These are phyloP conservation scores for Penicillium sp. DNA, from an alignment of 2,329 filamentous ascomycete species.

Conservation along the genomic window DNA sequence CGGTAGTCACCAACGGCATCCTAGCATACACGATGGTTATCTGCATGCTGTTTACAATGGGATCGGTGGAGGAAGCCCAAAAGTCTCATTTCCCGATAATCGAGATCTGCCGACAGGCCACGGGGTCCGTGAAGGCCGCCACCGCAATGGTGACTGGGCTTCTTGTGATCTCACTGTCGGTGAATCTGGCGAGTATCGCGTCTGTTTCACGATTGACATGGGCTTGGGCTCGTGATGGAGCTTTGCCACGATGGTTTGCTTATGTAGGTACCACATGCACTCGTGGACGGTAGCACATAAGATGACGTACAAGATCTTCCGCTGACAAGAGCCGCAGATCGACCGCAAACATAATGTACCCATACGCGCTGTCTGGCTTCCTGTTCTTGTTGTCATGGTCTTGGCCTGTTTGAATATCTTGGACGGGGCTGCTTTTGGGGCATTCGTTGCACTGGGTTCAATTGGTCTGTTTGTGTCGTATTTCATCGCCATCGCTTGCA, in stretches of 20 bases:
- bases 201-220: conserved; percentile 51
- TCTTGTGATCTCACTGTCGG: conserved; percentile 38
- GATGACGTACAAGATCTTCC: neutral
- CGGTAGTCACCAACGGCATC: conserved; percentile 44
- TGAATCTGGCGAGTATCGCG: conserved; percentile 45
- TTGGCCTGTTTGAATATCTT: conserved; percentile 44
- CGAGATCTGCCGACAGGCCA: conserved; percentile 43
- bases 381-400: conserved; percentile 32
- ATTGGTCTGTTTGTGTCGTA: conserved; percentile 41
- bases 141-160: conserved; percentile 38
- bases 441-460: conserved; percentile 34
- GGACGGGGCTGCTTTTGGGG: conserved; percentile 40
- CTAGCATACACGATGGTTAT: conserved; percentile 45
- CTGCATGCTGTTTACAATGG: conserved; percentile 48
- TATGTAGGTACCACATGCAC: conserved; percentile 8
- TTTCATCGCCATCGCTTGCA: conserved; percentile 39
- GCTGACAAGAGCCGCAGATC: conserved; percentile 24
- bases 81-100: conserved; percentile 43
- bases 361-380: conserved; percentile 38
- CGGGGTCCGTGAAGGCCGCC: conserved; percentile 41
- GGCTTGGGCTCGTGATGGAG: conserved; percentile 52
- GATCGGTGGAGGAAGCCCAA: conserved; percentile 37
- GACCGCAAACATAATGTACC: conserved; percentile 35
- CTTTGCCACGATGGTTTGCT: conserved; percentile 37
- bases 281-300: neutral